These are phyloP conservation scores for Amanita pallidorosea DNA, from an alignment of 768 basidiomycete genomes.

Conservation along the genomic window DNA sequence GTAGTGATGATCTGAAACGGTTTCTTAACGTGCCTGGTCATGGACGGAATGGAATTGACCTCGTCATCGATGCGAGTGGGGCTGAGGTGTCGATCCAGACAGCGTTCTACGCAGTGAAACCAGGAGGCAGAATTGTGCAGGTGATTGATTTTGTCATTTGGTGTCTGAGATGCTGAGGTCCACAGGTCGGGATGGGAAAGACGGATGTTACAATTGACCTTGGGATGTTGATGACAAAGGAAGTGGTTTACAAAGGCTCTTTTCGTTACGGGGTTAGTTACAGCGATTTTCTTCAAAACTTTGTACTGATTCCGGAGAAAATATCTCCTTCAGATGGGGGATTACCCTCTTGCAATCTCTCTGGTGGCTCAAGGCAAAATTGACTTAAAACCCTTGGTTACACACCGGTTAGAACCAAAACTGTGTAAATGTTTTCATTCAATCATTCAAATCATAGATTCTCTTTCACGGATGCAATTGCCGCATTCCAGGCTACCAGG, in stretches of 20 bases:
- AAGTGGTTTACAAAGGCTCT: constrained; percentile 77
- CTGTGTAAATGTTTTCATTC: neutral
- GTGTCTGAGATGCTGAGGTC: neutral
- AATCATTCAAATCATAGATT: constrained; percentile 31
- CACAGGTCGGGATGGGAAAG: constrained; percentile 77
- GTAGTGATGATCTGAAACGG: constrained; percentile 54
- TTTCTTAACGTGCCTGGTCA: constrained; percentile 59
- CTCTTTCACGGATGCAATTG: constrained; percentile 63
- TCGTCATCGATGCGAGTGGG: constrained; percentile 87
- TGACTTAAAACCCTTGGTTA: constrained; percentile 80
- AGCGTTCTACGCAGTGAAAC: constrained; percentile 62
- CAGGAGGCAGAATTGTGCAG: constrained; percentile 69
- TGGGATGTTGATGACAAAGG: constrained; percentile 59
- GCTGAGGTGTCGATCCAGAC: constrained; percentile 91
- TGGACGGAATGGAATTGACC: constrained; percentile 64
- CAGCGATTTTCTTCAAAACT: neutral
- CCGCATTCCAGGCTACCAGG: constrained; percentile 76
- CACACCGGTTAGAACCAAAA: constrained; percentile 52
- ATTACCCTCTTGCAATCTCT: constrained; percentile 78
- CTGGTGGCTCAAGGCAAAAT: constrained; percentile 76
- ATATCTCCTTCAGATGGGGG: constrained; percentile 49
- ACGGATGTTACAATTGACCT: constrained; percentile 70
- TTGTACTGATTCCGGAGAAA: neutral
- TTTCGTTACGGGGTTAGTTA: constrained; percentile 76
- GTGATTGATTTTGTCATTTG: constrained; percentile 18